Evolutionary conservation across 1,139 yeast genomes (phyloP), one percentile per base, ranked within the genome.

Genomic region (Debaryomyces nepalensis): DNA sequence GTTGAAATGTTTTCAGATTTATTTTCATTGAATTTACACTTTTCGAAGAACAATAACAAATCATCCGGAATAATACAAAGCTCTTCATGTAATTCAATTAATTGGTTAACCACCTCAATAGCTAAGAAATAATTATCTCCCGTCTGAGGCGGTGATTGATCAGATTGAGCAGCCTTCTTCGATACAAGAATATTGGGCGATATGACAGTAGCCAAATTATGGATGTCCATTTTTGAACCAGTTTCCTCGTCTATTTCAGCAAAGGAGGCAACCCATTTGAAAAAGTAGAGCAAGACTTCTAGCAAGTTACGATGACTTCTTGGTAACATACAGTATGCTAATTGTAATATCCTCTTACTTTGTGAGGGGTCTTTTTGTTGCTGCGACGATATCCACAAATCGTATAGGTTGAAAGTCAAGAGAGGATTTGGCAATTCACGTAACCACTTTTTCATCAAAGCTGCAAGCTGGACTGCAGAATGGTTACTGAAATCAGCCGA

Each of bases 181-280:
- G 80, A 61, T 52, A 85, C 85, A 30, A 95, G 70, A 36, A 95
- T 82, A 55, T 93, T 95, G 1, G 99, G 99, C 0, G 98, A 87
- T 41, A 95, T 77, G 4, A 95, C 99, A 0, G 99, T 93, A 1
- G 99, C 96, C 48, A 95, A 73, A 61, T 95, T 95, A 59, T 91
- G 96, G 26, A 87, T 80, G 60, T 93, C 98, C 99, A 95, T 95
- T 67, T 91, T 93, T 5, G 97, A 90, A 0, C 99, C 99, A 19
- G 80, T 79, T 52, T 84, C 88, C 54, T 86, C 89, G 55, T 86
- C 95, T 47, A 87, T 80, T 53, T 88, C 93, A 1, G 98, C 87
- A 66, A 95, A 95, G 4, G 98, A 88, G 0, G 98, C 91, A 2
- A 91, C 95, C 98, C 99, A 93, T 62, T 84, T 84, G 61, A 95